phyloP scores from a whole-genome alignment of 164 flowering plant genomes.

The Amborella trichopoda region DNA sequence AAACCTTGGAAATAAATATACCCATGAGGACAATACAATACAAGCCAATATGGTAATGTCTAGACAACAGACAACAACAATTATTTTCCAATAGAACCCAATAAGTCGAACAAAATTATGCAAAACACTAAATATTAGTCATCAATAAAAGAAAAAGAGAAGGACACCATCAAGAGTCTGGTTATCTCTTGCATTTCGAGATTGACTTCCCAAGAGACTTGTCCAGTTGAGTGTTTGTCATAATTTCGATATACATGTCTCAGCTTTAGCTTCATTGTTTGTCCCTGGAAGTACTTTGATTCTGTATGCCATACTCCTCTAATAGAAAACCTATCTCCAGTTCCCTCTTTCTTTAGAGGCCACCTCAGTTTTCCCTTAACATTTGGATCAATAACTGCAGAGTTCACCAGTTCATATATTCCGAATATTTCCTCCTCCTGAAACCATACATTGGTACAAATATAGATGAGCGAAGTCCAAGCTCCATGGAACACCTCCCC shows the following conservation, averaged over 20 bases:
- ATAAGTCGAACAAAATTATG: no score
- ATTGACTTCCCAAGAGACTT: conserved; percentile 27
- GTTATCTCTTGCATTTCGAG: conserved; percentile 25
- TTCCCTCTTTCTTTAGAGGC: conserved; percentile 37
- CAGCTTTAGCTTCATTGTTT: conserved; percentile 24
- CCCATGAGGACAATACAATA: no score
- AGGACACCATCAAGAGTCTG: conserved; percentile 19
- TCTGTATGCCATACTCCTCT: conserved; percentile 39
- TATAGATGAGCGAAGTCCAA: no score
- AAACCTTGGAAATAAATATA: no score
- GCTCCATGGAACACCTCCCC: no score
- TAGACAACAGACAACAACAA: no score
- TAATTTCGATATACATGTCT: conserved; percentile 44
- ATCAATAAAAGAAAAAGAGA: background rate
- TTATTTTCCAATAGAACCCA: no score
- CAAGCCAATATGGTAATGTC: no score
- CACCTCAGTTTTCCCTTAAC: conserved; percentile 51
- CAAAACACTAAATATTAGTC: no score
- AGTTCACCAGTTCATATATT: conserved; percentile 23
- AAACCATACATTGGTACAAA: background rate
- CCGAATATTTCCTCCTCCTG: conserved; percentile 38
- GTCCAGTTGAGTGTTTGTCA: conserved; percentile 31
- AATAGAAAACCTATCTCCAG: conserved; percentile 27
- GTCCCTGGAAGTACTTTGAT: conserved; percentile 16
- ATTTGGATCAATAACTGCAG: conserved; percentile 33